Evolutionary conservation across 805 yeast species (phyloP).

Genomic region (Metschnikowia matae): DNA sequence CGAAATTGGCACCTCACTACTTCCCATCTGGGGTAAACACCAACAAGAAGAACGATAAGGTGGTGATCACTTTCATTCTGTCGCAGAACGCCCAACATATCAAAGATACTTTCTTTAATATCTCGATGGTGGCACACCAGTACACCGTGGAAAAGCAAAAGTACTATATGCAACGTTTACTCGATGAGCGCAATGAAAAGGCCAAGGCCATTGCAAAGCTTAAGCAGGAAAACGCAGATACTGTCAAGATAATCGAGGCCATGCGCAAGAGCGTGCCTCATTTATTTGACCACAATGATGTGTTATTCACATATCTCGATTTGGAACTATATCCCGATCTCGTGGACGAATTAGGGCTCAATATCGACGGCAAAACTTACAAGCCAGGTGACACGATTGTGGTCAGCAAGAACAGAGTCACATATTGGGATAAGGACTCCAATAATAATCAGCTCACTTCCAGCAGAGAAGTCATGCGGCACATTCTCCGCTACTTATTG

Average conservation of each 20-base stretch:
- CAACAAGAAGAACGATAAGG: conserved; percentile 34
- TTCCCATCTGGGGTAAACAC: conserved; percentile 25
- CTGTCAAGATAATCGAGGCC: conserved; percentile 42
- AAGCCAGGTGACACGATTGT: conserved; percentile 55
- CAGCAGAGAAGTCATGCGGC: conserved; percentile 29
- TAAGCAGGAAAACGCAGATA: conserved; percentile 40
- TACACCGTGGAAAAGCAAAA: conserved; percentile 44
- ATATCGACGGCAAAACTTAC: conserved; percentile 29
- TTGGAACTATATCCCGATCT: conserved; percentile 32
- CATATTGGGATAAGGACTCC: conserved; percentile 30
- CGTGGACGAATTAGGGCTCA: conserved; percentile 34
- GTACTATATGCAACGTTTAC: conserved; percentile 33
- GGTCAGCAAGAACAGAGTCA: conserved; percentile 41
- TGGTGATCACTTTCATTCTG: conserved; percentile 48
- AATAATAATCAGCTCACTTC: conserved; percentile 35
- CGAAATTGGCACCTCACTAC: conserved; percentile 29
- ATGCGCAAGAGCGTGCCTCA: conserved; percentile 49
- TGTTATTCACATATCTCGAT: conserved; percentile 50
- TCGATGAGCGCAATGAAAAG: conserved; percentile 33
- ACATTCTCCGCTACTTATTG: conserved; percentile 38
- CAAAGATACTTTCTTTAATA: conserved; percentile 32
- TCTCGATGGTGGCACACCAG: conserved; percentile 46
- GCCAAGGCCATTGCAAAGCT: conserved; percentile 39
- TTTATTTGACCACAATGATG: conserved; percentile 40
- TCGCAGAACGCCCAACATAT: conserved; percentile 29